Percentiles rank a stretch among this genome's conserved stretches.
Conservation (phyloP, 768 basidiomycete genomes). For the Leccinum variicolor region DNA sequence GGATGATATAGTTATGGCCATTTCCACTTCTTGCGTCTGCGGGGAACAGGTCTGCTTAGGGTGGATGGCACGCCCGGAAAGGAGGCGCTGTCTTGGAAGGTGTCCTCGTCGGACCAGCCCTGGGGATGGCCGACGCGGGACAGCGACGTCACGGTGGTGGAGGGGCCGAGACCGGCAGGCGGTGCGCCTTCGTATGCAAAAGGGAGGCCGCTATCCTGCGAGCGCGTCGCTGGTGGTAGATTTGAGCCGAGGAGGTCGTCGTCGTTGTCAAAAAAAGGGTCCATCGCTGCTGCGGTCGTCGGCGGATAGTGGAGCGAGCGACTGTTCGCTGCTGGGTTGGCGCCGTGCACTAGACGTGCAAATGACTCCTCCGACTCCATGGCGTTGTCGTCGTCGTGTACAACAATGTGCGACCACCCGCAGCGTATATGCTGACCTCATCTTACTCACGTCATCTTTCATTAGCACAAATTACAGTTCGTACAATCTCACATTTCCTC, state of each 20-base stretch:
- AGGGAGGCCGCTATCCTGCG: constrained; percentile 50
- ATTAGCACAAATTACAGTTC: too few relatives aligned
- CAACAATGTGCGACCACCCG: background rate
- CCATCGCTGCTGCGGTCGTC: constrained; percentile 39
- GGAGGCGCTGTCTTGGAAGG: constrained; percentile 43
- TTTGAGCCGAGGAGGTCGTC: constrained; percentile 42
- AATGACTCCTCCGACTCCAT: constrained; percentile 30
- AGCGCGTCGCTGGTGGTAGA: constrained; percentile 35
- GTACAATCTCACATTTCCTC: background rate
- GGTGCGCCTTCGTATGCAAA: constrained; percentile 57
- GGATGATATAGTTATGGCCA: constrained; percentile 61
- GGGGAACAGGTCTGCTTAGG: constrained; percentile 14
- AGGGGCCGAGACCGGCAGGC: constrained; percentile 54
- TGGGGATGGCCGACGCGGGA: constrained; percentile 46
- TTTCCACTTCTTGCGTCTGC: constrained; percentile 47
- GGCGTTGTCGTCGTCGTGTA: constrained; percentile 7
- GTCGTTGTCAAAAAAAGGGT: constrained; percentile 83
- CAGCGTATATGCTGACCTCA: constrained; percentile 8
- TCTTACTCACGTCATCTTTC: background rate
- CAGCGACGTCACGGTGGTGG: constrained; percentile 46
- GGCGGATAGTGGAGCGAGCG: constrained; percentile 52
- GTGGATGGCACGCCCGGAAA: constrained; percentile 32
- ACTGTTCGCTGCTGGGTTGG: constrained; percentile 23
- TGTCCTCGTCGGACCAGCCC: constrained; percentile 71
- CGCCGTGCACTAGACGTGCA: constrained; percentile 23